These are phyloP conservation scores for Acephala macrosclerotiorum DNA, from an alignment of 2,329 filamentous ascomycete species.

Conservation along the genomic window DNA sequence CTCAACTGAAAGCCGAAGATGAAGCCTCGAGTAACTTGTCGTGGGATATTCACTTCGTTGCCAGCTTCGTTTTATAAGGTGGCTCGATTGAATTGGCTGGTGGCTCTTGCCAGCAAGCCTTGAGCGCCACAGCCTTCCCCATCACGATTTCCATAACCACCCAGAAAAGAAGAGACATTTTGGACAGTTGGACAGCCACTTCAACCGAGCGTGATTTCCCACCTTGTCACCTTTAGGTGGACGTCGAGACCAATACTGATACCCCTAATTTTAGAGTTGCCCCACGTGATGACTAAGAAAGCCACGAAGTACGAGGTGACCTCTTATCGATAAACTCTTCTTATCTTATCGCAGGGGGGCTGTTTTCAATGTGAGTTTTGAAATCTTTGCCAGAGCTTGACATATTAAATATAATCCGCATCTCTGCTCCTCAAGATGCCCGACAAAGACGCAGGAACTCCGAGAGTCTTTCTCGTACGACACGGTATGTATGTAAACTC, in stretches of 20 bases:
- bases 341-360: neutral
- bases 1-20: neutral
- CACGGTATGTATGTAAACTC: constrained; percentile 44
- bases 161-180: too few relatives aligned
- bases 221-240: neutral
- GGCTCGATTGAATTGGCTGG: neutral
- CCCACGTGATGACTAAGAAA: too few relatives aligned
- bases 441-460: constrained; percentile 46
- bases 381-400: neutral
- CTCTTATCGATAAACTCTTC: neutral
- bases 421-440: constrained; percentile 39
- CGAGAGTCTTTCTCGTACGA: constrained; percentile 49
- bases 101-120: constrained; percentile 2
- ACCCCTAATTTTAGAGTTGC: neutral
- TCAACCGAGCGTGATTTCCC: neutral
- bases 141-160: neutral
- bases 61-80: neutral
- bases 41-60: neutral
- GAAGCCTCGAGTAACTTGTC: neutral
- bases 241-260: too few relatives aligned
- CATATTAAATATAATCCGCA: neutral
- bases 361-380: neutral
- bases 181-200: too few relatives aligned
- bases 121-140: neutral
- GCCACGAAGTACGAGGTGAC: neutral